Base-by-base conservation (phyloP, 2,329 filamentous ascomycete species). In the Fusarium sp. region DNA sequence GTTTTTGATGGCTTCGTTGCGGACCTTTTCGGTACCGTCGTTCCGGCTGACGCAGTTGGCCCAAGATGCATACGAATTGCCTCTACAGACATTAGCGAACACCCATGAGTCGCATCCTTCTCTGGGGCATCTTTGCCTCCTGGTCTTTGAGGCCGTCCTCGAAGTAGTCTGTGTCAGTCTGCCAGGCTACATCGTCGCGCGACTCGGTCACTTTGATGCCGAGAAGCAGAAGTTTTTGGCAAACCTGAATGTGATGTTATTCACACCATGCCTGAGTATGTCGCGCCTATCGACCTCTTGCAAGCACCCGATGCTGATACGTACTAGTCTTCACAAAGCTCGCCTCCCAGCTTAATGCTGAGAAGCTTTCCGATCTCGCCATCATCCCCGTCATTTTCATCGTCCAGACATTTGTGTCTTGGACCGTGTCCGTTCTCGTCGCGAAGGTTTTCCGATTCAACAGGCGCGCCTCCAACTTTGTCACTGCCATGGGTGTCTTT, bases 191-290 rank as follows among this genome's bases (percentile, higher is more conserved):
- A 92, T 99, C 72, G 91, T 98, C 62, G 96, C 96, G 14, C 88
- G 93, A 42, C 88, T 94, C 77, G 96, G 96, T 81, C 93, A 98
- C 85, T 98, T 99, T 83, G 94, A 97, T 83, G 94, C 94, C 72
- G 95, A 98, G 60, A 94, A 95, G 81, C 96, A 99, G 83, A 98
- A 98, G 83, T 97, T 99, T 80, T 88, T 98, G 59, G 96, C 96
- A 62, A 98, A 99, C 80, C 87, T 99, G 76, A 99, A 99, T 82
- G 95, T 98, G 67, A 94, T 93, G 85, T 88, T 99, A 46, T 99
- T 99, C 83, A 99, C 96, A 33, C 96, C 96, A 74, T 98, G 96
- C 82, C 91, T 99, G 73, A 97, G 94, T 97, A 91, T 71, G 36
- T 57, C 35, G 55, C 33, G 55, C 8, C 22, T 5, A 24, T 36